A percentile compares a stretch with the other conserved stretches of the same genome.
phyloP scores from a whole-genome alignment of 2,329 filamentous ascomycete genomes.

The Neocucurbitaria cava region DNA sequence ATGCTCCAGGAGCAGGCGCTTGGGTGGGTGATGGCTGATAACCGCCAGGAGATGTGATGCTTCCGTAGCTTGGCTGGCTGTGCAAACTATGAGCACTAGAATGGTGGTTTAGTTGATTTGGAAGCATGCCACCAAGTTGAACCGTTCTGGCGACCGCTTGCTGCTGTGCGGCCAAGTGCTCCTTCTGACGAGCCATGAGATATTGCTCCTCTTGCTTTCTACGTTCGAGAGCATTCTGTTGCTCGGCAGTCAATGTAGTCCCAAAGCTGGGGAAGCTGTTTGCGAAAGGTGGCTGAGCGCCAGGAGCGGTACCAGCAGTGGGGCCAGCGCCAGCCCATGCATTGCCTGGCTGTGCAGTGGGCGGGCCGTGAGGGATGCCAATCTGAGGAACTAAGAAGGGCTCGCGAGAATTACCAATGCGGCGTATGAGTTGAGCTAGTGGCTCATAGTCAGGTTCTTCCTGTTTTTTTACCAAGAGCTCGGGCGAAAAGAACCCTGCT shows the following conservation, averaged over 20 bases:
- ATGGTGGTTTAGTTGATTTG: constrained; percentile 82
- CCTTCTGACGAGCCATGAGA: constrained; percentile 93
- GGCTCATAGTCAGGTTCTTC: constrained; percentile 96
- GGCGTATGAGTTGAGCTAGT: constrained; percentile 88
- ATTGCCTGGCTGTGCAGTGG: constrained; percentile 58
- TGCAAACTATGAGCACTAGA: constrained; percentile 95
- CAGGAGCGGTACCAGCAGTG: constrained; percentile 49
- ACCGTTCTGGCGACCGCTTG: constrained; percentile 75
- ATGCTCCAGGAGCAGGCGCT: constrained; percentile 53
- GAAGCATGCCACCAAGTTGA: constrained; percentile 60
- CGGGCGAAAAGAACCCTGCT: constrained; percentile 94
- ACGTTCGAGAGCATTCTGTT: constrained; percentile 95
- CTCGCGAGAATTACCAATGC: constrained; percentile 96
- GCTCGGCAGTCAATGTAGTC: constrained; percentile 92
- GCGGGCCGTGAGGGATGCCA: constrained; percentile 86
- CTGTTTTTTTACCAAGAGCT: constrained; percentile 91
- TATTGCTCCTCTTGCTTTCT: constrained; percentile 98
- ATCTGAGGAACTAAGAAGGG: constrained; percentile 98
- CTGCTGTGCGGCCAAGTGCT: constrained; percentile 88
- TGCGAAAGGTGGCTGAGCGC: constrained; percentile 80
- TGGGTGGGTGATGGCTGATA: constrained; percentile 68
- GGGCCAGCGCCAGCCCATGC: constrained; percentile 51
- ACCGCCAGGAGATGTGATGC: constrained; percentile 84
- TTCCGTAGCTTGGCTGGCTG: constrained; percentile 95
- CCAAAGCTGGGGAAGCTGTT: constrained; percentile 96